These are phyloP conservation scores for Polysphondylium violaceum DNA, from an alignment of 78 protist species.

Conservation along the genomic window DNA sequence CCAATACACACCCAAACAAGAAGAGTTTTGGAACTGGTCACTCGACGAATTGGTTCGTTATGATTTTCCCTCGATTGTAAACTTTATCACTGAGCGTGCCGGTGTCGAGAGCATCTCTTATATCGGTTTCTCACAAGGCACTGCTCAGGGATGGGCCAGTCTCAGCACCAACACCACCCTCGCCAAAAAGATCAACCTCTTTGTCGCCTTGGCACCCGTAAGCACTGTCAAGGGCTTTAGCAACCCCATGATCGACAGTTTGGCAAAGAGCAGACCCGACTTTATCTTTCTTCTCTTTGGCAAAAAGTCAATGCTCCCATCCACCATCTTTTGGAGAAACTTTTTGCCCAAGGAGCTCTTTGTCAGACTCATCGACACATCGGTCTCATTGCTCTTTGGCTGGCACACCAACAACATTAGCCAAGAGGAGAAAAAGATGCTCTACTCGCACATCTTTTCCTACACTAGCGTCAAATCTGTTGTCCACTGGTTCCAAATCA, in stretches of 20 bases:
- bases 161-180: conserved; percentile 31
- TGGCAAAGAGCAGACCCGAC: conserved; percentile 70
- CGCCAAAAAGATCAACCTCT: conserved; percentile 50
- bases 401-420: conserved; percentile 37
- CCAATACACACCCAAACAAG: conserved; percentile 30
- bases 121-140: conserved; percentile 88
- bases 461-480: conserved; percentile 61
- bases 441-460: conserved; percentile 68
- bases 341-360: conserved; percentile 44
- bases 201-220: conserved; percentile 68
- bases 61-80: conserved; percentile 75
- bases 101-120: conserved; percentile 35
- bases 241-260: conserved; percentile 69
- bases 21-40: conserved; percentile 80
- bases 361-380: conserved; percentile 38
- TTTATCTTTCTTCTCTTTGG: conserved; percentile 82
- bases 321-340: conserved; percentile 79
- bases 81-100: conserved; percentile 40
- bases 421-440: conserved; percentile 50
- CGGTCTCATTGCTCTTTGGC: conserved; percentile 66
- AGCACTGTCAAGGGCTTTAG: conserved; percentile 63
- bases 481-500: conserved; percentile 86
- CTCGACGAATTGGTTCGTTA: conserved; percentile 83
- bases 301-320: conserved; percentile 55
- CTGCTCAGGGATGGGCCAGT: conserved; percentile 84